Percentiles rank a stretch among this genome's conserved stretches.
Conservation (phyloP, 257 asterid genomes). For the Striga asiatica region DNA sequence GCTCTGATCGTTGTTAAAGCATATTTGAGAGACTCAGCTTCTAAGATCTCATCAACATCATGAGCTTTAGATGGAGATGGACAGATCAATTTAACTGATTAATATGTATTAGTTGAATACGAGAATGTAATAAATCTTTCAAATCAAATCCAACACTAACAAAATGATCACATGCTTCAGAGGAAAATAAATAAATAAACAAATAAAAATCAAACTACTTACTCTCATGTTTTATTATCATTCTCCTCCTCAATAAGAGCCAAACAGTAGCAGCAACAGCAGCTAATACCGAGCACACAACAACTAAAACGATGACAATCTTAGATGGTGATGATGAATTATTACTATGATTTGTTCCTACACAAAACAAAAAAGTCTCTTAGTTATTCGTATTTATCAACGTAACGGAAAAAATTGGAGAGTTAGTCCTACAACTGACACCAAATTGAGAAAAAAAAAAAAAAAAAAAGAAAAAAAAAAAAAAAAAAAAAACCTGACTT, state of each 20-base stretch:
- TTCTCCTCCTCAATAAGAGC: conserved; percentile 8
- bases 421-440: too few species aligned
- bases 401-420: not conserved
- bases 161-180: not conserved
- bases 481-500: too few species aligned
- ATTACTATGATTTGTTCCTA: conserved; percentile 5
- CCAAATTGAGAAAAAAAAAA: too few species aligned
- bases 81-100: not conserved
- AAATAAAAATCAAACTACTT: too few species aligned
- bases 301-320: conserved; percentile 1
- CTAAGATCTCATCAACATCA: not conserved
- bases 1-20: conserved; percentile 16
- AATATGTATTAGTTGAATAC: not conserved
- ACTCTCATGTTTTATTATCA: conserved; percentile 2
- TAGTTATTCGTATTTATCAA: not conserved
- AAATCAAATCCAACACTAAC: not conserved
- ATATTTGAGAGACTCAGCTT: conserved; percentile 19
- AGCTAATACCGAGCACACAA: not conserved
- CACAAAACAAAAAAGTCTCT: not conserved
- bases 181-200: not conserved
- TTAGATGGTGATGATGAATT: conserved; percentile 1
- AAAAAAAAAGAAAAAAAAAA: too few species aligned
- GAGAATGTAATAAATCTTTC: not conserved
- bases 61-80: too few species aligned
- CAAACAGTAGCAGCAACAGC: not conserved